phyloP scores from a whole-genome alignment of 1,284 basidiomycete genomes.

The Phlebopus sp. region DNA sequence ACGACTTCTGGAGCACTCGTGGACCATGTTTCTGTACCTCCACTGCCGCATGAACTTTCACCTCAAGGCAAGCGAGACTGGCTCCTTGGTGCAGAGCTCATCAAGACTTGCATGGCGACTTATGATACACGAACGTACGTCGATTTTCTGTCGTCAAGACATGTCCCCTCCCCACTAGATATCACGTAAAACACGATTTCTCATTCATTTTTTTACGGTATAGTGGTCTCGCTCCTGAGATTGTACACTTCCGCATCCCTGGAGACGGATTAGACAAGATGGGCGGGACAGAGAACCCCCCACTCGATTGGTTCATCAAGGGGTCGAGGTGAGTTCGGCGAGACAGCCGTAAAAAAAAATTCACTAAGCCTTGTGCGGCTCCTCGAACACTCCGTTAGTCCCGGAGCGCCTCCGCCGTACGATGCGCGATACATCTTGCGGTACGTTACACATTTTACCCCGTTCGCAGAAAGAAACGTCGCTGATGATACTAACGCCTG shows the following conservation, averaged over 20 bases:
- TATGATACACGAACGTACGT: conserved; percentile 83
- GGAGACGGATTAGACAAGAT: conserved; percentile 48
- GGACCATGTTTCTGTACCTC: conserved; percentile 56
- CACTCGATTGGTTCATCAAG: conserved; percentile 88
- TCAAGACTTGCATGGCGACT: conserved; percentile 87
- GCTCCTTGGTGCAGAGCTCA: conserved; percentile 75
- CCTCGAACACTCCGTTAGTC: conserved; percentile 33
- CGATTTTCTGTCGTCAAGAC: conserved; percentile 2
- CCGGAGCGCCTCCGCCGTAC: conserved; percentile 52
- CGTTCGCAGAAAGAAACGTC: neutral
- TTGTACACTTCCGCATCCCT: conserved; percentile 69
- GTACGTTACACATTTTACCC: conserved; percentile 32
- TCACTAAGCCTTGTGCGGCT: neutral
- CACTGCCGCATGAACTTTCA: conserved; percentile 54
- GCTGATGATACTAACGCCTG: neutral
- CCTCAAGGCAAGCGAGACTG: conserved; percentile 71
- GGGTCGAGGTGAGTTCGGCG: conserved; percentile 49
- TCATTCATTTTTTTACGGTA: neutral
- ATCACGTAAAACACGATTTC: neutral
- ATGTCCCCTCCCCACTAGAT: neutral
- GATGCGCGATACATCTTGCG: conserved; percentile 91
- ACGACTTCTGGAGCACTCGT: conserved; percentile 60
- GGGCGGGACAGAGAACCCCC: conserved; percentile 21
- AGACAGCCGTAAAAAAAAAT: neutral
- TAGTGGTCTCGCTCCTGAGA: conserved; percentile 82